Conservation (phyloP, 441 rosid species). For the Gossypium aridum region DNA sequence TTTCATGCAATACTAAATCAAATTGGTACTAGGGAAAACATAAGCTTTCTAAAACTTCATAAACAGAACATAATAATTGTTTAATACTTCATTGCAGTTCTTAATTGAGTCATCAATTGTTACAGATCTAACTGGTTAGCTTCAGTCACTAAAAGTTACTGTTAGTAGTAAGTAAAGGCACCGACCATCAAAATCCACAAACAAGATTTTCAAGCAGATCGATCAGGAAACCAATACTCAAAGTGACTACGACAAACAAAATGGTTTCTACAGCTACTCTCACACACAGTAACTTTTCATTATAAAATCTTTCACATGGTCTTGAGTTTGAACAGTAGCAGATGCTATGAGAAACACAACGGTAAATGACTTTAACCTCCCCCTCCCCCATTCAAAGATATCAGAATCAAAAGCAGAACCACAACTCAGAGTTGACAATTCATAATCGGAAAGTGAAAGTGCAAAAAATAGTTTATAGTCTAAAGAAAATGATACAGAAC, state of each 20-base stretch:
- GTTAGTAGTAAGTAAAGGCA: background rate
- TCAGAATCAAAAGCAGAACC: background rate
- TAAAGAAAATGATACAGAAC: too few relatives aligned
- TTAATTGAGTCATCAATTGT: background rate
- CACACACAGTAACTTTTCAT: background rate
- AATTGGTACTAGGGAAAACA: background rate
- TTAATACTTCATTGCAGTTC: background rate
- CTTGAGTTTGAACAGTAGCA: background rate
- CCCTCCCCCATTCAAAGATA: background rate
- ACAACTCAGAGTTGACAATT: background rate
- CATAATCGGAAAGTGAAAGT: background rate
- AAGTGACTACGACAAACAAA: background rate
- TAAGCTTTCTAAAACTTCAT: background rate
- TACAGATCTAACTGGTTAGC: background rate
- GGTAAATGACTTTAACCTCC: background rate
- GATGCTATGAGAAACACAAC: background rate
- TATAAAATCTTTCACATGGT: background rate
- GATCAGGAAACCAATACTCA: background rate
- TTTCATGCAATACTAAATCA: background rate
- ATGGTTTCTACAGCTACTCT: background rate
- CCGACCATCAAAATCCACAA: background rate
- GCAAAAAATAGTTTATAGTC: background rate
- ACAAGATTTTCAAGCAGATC: slow-evolving; percentile 4
- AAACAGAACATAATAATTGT: background rate
- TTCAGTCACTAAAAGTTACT: background rate